Evolutionary conservation across 2,329 filamentous ascomycete species (phyloP), one percentile per base, ranked within the genome.

Genomic region (Microdochium bolleyi): DNA sequence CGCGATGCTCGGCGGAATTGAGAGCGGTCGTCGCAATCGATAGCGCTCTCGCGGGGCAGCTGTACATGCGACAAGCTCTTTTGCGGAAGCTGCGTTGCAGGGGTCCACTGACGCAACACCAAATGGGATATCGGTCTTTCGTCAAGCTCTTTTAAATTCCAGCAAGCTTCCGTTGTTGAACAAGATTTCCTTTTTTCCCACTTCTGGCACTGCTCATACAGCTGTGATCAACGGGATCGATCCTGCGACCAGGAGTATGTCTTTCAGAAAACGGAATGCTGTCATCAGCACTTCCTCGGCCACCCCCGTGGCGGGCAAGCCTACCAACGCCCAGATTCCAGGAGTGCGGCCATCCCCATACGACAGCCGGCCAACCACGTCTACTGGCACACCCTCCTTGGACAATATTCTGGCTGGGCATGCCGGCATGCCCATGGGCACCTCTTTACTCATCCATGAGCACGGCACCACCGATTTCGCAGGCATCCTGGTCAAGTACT

Each of bases 391-490:
- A 1, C 78, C 83, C 3, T 95, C 91, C 19, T 74, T 99, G 41
- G 94, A 99, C 64, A 82, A 83, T 54, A 76, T 96, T 19, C 76
- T 99, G 1, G 90, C 90, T 41, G 91, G 92, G 0, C 92, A 97
- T 71, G 82, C 85, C 3, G 94, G 94, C 0, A 75, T 97, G 3
- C 83, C 89, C 0, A 76, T 97, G 7, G 94, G 94, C 0, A 89
- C 83, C 19, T 88, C 85, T 0, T 65, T 97, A 1, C 71, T 99
- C 4, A 74, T 96, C 30, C 89, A 92, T 64, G 94, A 99, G 63
- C 87, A 84, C 53, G 92, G 92, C 0, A 96, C 92, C 1, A 99
- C 94, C 0, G 94, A 99, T 67, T 99, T 95, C 72, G 85, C 89
- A 0, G 89, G 92, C 2, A 82, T 89, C 24, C 72, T 97, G 54